Base-by-base conservation (phyloP, 2,329 filamentous ascomycete species). In the Aspergillus cejpii region DNA sequence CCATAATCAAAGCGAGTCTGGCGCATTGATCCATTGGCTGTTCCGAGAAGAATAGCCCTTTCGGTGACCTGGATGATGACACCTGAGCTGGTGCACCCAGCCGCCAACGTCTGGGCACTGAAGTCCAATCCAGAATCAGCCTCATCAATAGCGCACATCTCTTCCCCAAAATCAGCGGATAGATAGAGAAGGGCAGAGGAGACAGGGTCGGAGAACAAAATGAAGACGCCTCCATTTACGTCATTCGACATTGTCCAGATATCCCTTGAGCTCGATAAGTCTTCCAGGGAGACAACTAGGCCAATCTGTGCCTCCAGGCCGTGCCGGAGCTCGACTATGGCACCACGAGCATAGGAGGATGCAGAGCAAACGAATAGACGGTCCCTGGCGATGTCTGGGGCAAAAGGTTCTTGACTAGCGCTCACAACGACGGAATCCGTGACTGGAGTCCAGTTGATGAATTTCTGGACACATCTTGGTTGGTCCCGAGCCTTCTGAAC, bases 231-330 rank as follows among this genome's bases (percentile, higher is more conserved):
- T 29, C 51, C 62, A 38, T 52, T 60, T 39, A 45, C 45, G 36
- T 52, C 37, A 44, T 68, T 62, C 19, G 67, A 55, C 46, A 75
- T 58, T 26, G 64, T 61, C 71, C 72, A 75, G 50, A 75, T 59
- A 27, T 66, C 64, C 37, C 65, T 56, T 3, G 73, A 63, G 31
- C 64, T 64, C 10, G 60, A 59, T 5, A 69, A 50, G 45, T 71
- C 67, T 39, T 70, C 68, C 28, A 70, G 55, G 11, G 64, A 58
- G 41, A 69, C 64, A 2, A 64, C 59, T 38, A 66, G 57, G 8
- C 77, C 80, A 52, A 87, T 79, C 44, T 77, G 79, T 14, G 84
- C 86, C 56, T 85, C 79, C 21, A 87, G 67, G 3, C 87, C 86
- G 62, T 80, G 74, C 50, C 84, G 77, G 49, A 87, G 73, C 57